A percentile compares a stretch with the other conserved stretches of the same genome.
Conservation (phyloP, 352 stramenopile species). For the Phytophthora pinifolia region DNA sequence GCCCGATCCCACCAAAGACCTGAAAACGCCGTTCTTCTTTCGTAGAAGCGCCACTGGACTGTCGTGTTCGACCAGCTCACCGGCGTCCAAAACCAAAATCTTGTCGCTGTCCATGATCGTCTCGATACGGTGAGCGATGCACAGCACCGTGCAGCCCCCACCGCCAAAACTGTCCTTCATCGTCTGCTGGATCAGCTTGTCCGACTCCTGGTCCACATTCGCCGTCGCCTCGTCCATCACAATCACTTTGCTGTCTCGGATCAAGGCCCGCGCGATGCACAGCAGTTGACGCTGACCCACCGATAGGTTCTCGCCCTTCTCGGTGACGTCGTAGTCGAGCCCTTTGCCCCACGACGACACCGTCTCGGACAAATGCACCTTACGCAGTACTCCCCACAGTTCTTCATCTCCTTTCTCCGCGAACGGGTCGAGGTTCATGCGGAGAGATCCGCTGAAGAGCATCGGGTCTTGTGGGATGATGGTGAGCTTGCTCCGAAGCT, state of each 20-base stretch:
- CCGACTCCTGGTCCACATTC: conserved; percentile 82
- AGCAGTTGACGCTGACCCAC: conserved; percentile 96
- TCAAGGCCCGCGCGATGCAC: conserved; percentile 93
- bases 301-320: conserved; percentile 94
- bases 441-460: conserved; percentile 88
- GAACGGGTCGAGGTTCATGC: conserved; percentile 91
- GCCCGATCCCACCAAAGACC: conserved; percentile 13
- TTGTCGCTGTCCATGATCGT: conserved; percentile 94
- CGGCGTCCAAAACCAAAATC: conserved; percentile 86
- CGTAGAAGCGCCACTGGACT: conserved; percentile 3
- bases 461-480: conserved; percentile 90
- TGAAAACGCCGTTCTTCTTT: conserved; percentile 21
- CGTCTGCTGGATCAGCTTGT: conserved; percentile 62
- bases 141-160: conserved; percentile 86
- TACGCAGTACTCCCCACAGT: conserved; percentile 51
- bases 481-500: conserved; percentile 38
- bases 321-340: conserved; percentile 86
- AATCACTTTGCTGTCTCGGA: conserved; percentile 88
- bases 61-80: conserved; percentile 27
- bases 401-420: conserved; percentile 53
- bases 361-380: conserved; percentile 59
- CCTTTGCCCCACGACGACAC: conserved; percentile 55
- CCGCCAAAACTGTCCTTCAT: conserved; percentile 89
- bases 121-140: conserved; percentile 93
- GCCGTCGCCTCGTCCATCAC: conserved; percentile 96